Percentiles rank a stretch among this genome's conserved stretches.
phyloP scores from a whole-genome alignment of 108 stramenopile genomes.

The Heterococcus sp. region DNA sequence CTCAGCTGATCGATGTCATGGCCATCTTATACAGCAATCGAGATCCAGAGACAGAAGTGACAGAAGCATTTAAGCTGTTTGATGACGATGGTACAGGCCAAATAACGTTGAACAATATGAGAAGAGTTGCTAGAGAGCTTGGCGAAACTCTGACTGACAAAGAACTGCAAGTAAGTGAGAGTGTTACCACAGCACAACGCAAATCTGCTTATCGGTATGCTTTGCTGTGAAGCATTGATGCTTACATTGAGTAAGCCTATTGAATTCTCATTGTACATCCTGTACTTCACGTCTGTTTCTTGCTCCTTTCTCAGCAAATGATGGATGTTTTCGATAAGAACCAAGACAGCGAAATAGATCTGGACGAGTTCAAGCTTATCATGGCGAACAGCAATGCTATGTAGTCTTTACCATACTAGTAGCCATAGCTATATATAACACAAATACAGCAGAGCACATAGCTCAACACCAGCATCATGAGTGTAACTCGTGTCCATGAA shows the following conservation, averaged over 20 bases:
- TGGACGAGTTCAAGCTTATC: constrained; percentile 45
- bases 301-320: constrained; percentile 47
- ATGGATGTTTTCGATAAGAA: constrained; percentile 57
- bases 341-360: constrained; percentile 43
- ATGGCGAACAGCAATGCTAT: constrained; percentile 21
- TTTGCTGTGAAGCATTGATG: too few species aligned
- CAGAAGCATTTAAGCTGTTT: not conserved
- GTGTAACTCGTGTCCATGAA: too few species aligned
- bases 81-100: not conserved
- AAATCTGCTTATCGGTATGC: too few species aligned
- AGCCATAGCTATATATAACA: too few species aligned
- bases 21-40: not conserved
- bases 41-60: not conserved
- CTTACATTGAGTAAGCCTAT: too few species aligned
- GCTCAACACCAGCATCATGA: too few species aligned
- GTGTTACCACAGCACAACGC: too few species aligned
- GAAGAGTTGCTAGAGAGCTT: not conserved
- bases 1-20: not conserved
- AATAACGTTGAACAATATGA: not conserved
- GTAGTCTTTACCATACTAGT: too few species aligned
- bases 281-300: too few species aligned
- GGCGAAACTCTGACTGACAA: constrained; percentile 30
- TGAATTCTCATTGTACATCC: too few species aligned
- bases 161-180: constrained; percentile 37
- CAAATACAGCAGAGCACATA: too few species aligned